Evolutionary conservation across 2,329 filamentous ascomycete genomes (phyloP).

Genomic region (Trichoderma gracile): DNA sequence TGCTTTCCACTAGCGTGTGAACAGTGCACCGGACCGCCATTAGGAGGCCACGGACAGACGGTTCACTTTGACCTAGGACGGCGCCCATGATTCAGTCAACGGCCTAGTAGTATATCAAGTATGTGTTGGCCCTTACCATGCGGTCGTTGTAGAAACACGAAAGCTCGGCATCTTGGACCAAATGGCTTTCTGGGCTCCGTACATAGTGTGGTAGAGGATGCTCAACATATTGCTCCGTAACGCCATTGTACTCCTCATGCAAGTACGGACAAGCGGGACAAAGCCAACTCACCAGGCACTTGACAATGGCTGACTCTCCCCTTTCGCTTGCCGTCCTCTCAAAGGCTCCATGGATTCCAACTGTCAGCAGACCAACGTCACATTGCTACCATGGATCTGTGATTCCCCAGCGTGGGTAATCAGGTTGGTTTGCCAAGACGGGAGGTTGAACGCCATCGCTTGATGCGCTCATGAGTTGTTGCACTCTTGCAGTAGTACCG

Average conservation of each 20-base stretch:
- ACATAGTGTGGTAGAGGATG: not conserved
- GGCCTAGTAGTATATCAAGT: not conserved
- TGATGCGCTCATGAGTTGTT: not conserved
- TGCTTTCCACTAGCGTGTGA: conserved; percentile 3
- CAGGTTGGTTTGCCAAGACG: not conserved
- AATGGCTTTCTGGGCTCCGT: not conserved
- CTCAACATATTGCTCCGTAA: not conserved
- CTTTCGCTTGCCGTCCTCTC: not conserved
- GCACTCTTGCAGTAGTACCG: not conserved
- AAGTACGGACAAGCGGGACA: not conserved
- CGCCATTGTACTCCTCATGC: not conserved
- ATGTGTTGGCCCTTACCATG: not conserved
- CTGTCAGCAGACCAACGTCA: not conserved
- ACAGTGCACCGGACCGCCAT: not conserved
- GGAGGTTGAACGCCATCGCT: not conserved
- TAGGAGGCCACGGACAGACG: not conserved
- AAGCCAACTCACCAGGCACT: not conserved
- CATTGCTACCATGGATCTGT: not conserved
- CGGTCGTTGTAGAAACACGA: not conserved
- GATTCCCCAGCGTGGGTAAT: not conserved
- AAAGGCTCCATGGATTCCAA: not conserved
- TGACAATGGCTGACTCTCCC: not conserved
- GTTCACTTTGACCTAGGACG: not conserved
- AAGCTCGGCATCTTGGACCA: no score
- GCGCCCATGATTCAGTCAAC: not conserved